Evolutionary conservation across 1,139 yeast species (phyloP).

Genomic region (Debaryomycetaceae sp.): DNA sequence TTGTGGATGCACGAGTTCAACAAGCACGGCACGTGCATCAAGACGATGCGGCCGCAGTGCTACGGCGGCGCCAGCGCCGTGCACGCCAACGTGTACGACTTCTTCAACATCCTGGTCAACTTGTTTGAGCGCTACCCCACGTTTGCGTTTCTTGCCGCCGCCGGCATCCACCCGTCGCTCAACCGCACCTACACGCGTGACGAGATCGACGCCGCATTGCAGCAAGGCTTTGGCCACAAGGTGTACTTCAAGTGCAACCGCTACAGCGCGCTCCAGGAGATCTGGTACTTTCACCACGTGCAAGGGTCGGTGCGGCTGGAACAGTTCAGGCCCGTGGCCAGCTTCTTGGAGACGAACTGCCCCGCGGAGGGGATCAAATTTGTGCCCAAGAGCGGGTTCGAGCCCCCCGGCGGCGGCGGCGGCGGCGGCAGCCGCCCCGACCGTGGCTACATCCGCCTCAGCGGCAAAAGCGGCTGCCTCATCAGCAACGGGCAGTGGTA

Average conservation of each 20-base stretch:
- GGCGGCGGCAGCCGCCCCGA: conserved; percentile 15
- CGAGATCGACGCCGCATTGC: conserved; percentile 63
- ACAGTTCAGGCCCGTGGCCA: conserved; percentile 60
- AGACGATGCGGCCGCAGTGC: conserved; percentile 71
- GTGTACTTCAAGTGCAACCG: conserved; percentile 74
- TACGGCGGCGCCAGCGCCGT: conserved; percentile 32
- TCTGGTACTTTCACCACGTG: conserved; percentile 86
- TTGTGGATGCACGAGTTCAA: conserved; percentile 94
- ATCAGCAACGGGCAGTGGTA: conserved; percentile 87
- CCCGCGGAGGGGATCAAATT: conserved; percentile 68
- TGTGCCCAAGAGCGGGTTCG: conserved; percentile 60
- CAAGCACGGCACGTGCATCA: conserved; percentile 92
- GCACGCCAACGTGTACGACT: conserved; percentile 72
- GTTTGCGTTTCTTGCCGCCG: conserved; percentile 56
- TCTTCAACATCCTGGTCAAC: conserved; percentile 60
- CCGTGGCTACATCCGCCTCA: conserved; percentile 44
- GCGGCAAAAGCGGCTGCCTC: conserved; percentile 66
- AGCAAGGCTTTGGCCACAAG: conserved; percentile 46
- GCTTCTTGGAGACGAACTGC: conserved; percentile 56
- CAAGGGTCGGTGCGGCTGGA: conserved; percentile 71
- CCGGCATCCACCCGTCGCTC: conserved; percentile 67
- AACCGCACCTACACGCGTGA: conserved; percentile 58
- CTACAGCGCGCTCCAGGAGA: conserved; percentile 67
- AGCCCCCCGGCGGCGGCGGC: conserved; percentile 22
- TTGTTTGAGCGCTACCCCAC: conserved; percentile 68